Evolutionary conservation across 805 yeast species (phyloP).

Genomic region (Torulaspora microellipsoides): DNA sequence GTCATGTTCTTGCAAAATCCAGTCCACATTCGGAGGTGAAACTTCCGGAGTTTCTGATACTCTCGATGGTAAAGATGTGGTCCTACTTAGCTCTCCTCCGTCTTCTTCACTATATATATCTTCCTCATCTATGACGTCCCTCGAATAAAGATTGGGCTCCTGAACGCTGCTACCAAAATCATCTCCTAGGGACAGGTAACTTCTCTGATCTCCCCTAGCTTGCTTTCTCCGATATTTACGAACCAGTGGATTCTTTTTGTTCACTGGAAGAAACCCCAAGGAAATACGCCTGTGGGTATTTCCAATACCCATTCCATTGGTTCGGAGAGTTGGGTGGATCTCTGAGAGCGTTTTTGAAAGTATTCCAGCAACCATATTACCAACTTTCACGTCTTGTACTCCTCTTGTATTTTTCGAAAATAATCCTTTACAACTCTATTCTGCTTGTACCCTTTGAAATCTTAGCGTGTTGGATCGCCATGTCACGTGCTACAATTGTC

Average conservation of each 20-base stretch:
- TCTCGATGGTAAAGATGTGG: constrained; percentile 40
- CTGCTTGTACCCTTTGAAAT: no score
- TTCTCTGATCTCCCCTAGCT: constrained; percentile 35
- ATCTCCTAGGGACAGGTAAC: constrained; percentile 39
- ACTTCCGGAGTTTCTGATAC: constrained; percentile 34
- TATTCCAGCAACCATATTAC: constrained; percentile 22
- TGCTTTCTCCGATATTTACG: constrained; percentile 27
- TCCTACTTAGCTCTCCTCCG: constrained; percentile 38
- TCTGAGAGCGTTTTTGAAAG: constrained; percentile 33
- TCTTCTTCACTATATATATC: constrained; percentile 22
- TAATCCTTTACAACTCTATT: no score
- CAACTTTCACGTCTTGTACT: no score
- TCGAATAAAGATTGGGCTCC: constrained; percentile 20
- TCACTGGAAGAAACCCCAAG: constrained; percentile 38
- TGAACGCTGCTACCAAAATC: constrained; percentile 33
- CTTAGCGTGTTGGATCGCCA: no score
- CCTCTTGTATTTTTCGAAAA: no score
- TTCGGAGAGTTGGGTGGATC: constrained; percentile 37
- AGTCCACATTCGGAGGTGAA: constrained; percentile 35
- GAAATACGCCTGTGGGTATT: constrained; percentile 39
- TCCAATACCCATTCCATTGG: constrained; percentile 42
- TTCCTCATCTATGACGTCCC: constrained; percentile 24
- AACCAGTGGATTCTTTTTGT: constrained; percentile 40
- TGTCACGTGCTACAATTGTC: no score
- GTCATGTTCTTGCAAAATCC: constrained; percentile 40